These are phyloP conservation scores for Madurella fahalii DNA, from an alignment of 2,329 filamentous ascomycete species.

Conservation along the genomic window DNA sequence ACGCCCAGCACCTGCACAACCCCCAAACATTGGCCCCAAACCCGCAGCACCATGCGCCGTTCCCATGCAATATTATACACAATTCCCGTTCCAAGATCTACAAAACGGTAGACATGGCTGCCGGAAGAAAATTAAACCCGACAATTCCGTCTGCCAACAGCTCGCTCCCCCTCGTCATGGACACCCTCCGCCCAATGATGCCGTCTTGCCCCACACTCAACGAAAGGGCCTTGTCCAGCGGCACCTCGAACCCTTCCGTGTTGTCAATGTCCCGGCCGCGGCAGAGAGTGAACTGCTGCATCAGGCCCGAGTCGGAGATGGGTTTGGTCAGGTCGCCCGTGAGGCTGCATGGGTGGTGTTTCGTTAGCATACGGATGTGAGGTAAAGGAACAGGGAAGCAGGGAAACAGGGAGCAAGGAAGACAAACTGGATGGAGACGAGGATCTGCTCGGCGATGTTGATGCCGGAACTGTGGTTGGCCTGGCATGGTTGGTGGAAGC, in stretches of 20 bases:
- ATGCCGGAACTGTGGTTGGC: neutral
- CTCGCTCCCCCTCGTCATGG: conserved; percentile 16
- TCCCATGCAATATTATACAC: too few relatives aligned
- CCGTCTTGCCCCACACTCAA: conserved; percentile 23
- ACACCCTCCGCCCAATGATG: conserved; percentile 28
- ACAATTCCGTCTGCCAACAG: conserved; percentile 27
- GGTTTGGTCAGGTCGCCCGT: conserved; percentile 25
- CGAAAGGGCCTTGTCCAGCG: conserved; percentile 15
- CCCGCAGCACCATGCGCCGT: too few relatives aligned
- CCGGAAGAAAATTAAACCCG: conserved; percentile 22
- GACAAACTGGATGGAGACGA: conserved; percentile 27
- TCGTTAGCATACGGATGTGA: neutral
- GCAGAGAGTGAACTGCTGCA: conserved; percentile 24
- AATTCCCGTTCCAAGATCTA: neutral
- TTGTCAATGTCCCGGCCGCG: neutral
- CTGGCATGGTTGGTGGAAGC: conserved; percentile 15
- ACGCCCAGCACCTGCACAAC: too few relatives aligned
- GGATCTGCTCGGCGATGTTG: conserved; percentile 5
- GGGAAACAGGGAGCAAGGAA: neutral
- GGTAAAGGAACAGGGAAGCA: neutral
- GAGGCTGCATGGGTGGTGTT: conserved; percentile 2
- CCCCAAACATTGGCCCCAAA: too few relatives aligned
- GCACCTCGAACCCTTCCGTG: conserved; percentile 10
- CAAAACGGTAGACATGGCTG: neutral
- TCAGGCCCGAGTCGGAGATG: conserved; percentile 18